Conservation (phyloP, 2,329 filamentous ascomycete genomes). For the Neopestalotiopsis sp. region DNA sequence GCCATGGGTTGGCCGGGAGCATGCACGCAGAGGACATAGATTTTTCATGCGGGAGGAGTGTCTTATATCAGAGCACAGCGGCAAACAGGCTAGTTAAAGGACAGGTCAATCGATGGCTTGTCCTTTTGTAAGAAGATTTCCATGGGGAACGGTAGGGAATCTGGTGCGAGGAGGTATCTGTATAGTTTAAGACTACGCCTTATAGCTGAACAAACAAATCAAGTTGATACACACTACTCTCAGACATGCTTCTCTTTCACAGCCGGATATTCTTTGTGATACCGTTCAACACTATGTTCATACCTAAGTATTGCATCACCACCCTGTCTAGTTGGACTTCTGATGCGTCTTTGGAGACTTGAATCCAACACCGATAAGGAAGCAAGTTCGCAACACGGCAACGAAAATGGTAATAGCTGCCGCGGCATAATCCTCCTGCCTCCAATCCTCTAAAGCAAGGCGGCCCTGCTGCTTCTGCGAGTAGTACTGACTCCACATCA, state of each 20-base stretch:
- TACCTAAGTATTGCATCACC: neutral
- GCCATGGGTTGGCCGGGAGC: neutral
- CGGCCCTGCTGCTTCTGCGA: neutral
- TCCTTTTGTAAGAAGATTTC: neutral
- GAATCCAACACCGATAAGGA: neutral
- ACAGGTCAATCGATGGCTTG: neutral
- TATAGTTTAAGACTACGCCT: slow-evolving; percentile 4
- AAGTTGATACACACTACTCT: neutral
- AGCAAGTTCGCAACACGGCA: neutral
- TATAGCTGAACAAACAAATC: neutral
- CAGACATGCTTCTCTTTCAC: neutral
- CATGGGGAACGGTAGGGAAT: neutral
- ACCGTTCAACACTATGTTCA: neutral
- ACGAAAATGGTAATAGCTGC: neutral
- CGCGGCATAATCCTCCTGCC: neutral
- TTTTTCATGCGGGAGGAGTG: neutral
- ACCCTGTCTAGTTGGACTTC: neutral
- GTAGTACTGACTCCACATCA: neutral
- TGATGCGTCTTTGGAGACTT: neutral
- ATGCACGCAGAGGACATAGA: neutral
- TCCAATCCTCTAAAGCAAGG: neutral
- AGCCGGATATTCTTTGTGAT: neutral
- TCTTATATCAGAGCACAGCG: neutral
- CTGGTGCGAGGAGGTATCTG: slow-evolving; percentile 6
- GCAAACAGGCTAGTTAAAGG: slow-evolving; percentile 1